Evolutionary conservation across 2,329 filamentous ascomycete genomes (phyloP).

Genomic region (Pleurostoma richardsiae): DNA sequence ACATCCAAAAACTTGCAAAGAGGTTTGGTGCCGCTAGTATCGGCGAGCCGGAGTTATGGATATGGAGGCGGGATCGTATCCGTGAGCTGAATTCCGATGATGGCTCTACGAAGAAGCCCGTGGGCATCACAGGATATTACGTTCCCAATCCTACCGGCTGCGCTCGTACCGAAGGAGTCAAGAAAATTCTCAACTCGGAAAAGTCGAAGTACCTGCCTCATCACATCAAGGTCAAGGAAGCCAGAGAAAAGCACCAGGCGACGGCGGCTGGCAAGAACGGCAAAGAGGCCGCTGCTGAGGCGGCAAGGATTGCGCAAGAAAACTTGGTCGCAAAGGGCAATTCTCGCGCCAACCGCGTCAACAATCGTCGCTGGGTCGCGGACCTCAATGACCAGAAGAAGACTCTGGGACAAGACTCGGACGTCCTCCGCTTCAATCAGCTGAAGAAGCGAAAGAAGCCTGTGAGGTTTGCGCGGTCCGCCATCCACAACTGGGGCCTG

Average conservation of each 20-base stretch:
- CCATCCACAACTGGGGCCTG: conserved; percentile 97
- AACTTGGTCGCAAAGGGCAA: conserved; percentile 82
- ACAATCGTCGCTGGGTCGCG: conserved; percentile 89
- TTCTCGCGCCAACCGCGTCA: conserved; percentile 89
- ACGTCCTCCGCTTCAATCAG: conserved; percentile 96
- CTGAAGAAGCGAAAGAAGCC: conserved; percentile 99
- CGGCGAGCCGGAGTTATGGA: conserved; percentile 47
- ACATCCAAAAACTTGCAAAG: conserved; percentile 41
- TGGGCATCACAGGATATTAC: conserved; percentile 61
- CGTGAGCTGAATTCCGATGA: conserved; percentile 47
- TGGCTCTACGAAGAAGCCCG: conserved; percentile 18
- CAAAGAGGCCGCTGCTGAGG: conserved; percentile 61
- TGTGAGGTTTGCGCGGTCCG: conserved; percentile 93
- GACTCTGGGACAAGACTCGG: conserved; percentile 74
- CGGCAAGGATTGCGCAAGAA: conserved; percentile 68
- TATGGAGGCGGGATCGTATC: conserved; percentile 53
- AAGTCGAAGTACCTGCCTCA: conserved; percentile 98
- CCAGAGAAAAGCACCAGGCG: conserved; percentile 86
- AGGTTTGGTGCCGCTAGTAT: conserved; percentile 39
- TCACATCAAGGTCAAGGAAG: conserved; percentile 92
- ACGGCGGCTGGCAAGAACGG: conserved; percentile 54
- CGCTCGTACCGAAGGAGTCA: conserved; percentile 86
- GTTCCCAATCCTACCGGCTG: conserved; percentile 80
- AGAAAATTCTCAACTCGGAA: conserved; percentile 94
- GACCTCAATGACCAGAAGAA: conserved; percentile 95